Conservation (phyloP, 306 rosid species). For the Psophocarpus tetragonolobus region DNA sequence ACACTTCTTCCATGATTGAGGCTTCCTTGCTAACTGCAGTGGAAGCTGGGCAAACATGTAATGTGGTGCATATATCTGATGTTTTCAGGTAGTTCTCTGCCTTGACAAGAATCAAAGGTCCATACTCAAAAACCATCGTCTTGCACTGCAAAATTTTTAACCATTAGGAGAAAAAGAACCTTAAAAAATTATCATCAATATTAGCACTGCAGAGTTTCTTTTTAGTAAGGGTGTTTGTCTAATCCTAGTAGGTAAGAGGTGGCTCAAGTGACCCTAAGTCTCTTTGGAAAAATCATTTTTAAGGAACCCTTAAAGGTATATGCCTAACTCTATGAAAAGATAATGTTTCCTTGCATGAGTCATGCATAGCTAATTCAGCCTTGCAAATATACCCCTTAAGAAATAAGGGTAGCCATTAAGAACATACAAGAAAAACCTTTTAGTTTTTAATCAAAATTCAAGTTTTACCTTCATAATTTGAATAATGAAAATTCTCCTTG, state of each 20-base stretch:
- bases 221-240: neutral
- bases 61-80: slow-evolving; percentile 63
- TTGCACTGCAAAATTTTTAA: slow-evolving; percentile 68
- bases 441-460: neutral
- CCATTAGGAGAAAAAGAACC: neutral
- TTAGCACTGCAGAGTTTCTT: neutral
- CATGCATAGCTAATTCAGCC: no score
- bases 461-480: neutral
- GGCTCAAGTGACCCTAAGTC: neutral
- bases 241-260: neutral
- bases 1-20: slow-evolving; percentile 11
- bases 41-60: slow-evolving; percentile 62
- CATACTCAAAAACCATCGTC: slow-evolving; percentile 75
- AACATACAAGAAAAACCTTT: no score
- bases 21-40: slow-evolving; percentile 26
- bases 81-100: slow-evolving; percentile 76
- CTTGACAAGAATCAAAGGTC: slow-evolving; percentile 59
- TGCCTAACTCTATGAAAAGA: no score
- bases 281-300: no score
- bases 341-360: no score
- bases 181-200: neutral
- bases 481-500: neutral
- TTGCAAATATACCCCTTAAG: no score
- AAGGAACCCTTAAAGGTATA: no score
- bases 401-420: no score